phyloP scores from a whole-genome alignment of 2,329 filamentous ascomycete species.

The Penicillium sp. region DNA sequence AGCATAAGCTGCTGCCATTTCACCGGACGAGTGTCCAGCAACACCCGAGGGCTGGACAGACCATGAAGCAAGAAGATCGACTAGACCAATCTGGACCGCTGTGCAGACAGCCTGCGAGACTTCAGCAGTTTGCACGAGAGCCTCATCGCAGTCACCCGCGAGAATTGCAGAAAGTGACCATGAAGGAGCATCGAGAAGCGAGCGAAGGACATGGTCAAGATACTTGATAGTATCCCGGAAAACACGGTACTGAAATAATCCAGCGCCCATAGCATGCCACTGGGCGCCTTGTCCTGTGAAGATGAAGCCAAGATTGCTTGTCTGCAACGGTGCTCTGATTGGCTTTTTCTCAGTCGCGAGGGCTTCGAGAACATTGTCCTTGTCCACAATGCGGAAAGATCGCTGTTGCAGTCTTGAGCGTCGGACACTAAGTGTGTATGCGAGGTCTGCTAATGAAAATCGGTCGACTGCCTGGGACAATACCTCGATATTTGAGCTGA shows the following conservation, averaged over 20 bases:
- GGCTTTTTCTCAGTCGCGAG: neutral
- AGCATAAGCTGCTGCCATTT: conserved; percentile 24
- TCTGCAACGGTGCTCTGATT: neutral
- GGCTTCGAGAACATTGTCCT: too few relatives aligned
- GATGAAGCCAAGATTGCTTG: conserved; percentile 1
- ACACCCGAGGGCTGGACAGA: conserved; percentile 15
- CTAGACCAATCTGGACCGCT: neutral
- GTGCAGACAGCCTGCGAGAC: too few relatives aligned
- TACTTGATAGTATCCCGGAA: conserved; percentile 13
- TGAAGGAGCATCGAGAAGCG: conserved; percentile 6
- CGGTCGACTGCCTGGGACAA: neutral
- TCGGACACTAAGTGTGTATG: neutral
- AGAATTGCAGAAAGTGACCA: neutral
- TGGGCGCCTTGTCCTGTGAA: conserved; percentile 22
- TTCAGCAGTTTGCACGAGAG: too few relatives aligned
- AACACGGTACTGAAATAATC: conserved; percentile 13
- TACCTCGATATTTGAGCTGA: neutral
- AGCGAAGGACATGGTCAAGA: conserved; percentile 11
- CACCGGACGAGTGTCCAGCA: conserved; percentile 26
- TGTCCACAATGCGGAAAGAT: neutral
- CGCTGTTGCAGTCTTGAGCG: neutral
- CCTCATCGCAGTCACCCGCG: too few relatives aligned
- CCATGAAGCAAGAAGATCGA: conserved; percentile 19
- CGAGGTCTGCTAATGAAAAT: neutral
- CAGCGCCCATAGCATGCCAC: conserved; percentile 17